Evolutionary conservation across 139 green algal genomes (phyloP).

Genomic region (Tetradesmus lagerheimii): DNA sequence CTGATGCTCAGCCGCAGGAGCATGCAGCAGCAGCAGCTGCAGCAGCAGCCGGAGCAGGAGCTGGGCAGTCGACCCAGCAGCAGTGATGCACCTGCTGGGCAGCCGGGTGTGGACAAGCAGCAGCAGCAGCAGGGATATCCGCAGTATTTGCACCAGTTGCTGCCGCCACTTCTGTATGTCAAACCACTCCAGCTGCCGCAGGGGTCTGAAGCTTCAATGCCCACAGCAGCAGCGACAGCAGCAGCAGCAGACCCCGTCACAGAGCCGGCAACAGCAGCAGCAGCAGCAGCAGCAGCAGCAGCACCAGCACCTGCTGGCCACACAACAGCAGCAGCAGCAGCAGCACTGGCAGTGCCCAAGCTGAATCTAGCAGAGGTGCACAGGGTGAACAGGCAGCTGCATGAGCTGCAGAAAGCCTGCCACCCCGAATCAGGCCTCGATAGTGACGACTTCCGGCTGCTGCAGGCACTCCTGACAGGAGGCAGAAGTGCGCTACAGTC

Average conservation of each 20-base stretch:
- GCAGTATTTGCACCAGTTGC: not conserved
- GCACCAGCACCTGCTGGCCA: not conserved
- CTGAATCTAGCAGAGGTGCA: not conserved
- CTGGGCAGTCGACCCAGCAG: not conserved
- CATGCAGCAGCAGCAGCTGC: not conserved
- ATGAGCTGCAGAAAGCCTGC: not conserved
- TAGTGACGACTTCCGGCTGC: not conserved
- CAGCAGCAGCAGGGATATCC: slow-evolving; percentile 4
- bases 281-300: slow-evolving; percentile 13
- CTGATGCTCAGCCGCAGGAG: not conserved
- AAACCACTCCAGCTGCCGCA: no score
- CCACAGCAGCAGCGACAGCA: not conserved
- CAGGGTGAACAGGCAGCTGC: not conserved
- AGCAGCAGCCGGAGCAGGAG: not conserved
- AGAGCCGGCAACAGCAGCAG: not conserved
- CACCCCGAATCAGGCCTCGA: not conserved
- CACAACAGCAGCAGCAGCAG: not conserved
- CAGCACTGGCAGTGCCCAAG: not conserved
- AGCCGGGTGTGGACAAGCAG: not conserved
- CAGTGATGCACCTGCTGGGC: not conserved
- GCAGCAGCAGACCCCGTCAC: not conserved
- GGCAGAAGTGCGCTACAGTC: not conserved
- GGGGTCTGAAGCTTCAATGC: no score
- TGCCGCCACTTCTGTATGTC: no score
- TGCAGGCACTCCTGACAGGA: slow-evolving; percentile 4